Evolutionary conservation across 495 filamentous ascomycete species (phyloP), one percentile per base, ranked within the genome.

Genomic region (Antarctomyces pellizariae): DNA sequence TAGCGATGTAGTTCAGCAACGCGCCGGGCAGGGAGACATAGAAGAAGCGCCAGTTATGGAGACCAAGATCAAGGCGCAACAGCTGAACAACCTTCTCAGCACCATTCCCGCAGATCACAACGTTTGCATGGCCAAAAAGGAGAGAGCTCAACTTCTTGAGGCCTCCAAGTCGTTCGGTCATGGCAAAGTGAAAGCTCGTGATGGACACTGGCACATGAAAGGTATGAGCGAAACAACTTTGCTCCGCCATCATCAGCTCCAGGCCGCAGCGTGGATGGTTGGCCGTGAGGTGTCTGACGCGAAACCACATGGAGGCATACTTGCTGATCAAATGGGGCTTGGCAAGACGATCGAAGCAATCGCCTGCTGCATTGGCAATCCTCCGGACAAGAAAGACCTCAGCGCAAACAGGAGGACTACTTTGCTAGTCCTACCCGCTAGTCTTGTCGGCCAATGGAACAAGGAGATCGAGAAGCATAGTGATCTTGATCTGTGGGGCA

Each of bases 281-380:
- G 35, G 49, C 1, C 50, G 64, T 13, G 70, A 75, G 31, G 42
- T 49, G 3, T 50, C 41, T 0, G 14, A 25, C 0, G 15, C 34
- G 0, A 28, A 37, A 7, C 62, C 64, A 0, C 41, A 40, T 13
- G 67, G 67, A 0, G 67, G 69, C 0, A 43, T 75, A 5, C 36
- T 64, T 1, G 59, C 57, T 0, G 68, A 75, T 36, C 42, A 49
- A 10, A 74, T 75, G 68, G 70, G 71, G 0, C 42, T 74, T 1
- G 72, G 72, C 0, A 78, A 69, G 32, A 70, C 64, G 0, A 28
- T 69, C 0, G 39, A 54, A 36, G 44, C 49, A 0, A 36, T 70
- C 8, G 57, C 56, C 1, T 55, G 56, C 29, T 67, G 67, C 15
- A 38, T 64, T 4, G 46, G 55, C 35, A 46, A 60, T 34, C 45